Evolutionary conservation across 2,329 filamentous ascomycete species (phyloP).

Genomic region (Chrysoporthe puriensis): DNA sequence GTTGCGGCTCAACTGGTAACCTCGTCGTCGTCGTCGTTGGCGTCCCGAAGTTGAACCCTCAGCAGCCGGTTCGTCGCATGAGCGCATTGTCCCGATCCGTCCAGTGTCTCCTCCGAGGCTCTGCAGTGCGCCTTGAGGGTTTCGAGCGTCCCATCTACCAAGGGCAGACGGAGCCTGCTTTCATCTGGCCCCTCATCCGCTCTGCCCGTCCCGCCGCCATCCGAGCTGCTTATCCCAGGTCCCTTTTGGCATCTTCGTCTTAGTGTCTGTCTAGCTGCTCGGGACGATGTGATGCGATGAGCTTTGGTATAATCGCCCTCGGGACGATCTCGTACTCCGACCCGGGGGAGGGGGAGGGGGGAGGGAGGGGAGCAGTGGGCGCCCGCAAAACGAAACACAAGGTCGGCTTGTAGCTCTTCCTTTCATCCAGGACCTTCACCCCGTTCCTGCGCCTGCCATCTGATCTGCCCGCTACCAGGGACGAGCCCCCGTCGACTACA

Average conservation of each 20-base stretch:
- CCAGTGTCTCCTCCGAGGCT: too few relatives aligned
- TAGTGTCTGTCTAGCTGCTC: not conserved
- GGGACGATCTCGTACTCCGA: not conserved
- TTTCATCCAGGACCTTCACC: not conserved
- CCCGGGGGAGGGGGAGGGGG: not conserved
- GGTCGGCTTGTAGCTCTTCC: slow-evolving; percentile 1
- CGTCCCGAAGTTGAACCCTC: too few relatives aligned
- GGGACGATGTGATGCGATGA: not conserved
- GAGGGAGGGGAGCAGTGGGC: not conserved
- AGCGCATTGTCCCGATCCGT: too few relatives aligned
- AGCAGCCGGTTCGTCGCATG: too few relatives aligned
- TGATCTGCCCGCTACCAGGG: slow-evolving; percentile 20
- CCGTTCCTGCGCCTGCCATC: slow-evolving; percentile 20
- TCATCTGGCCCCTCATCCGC: not conserved
- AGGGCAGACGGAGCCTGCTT: too few relatives aligned
- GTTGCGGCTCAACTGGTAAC: not conserved
- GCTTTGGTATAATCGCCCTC: not conserved
- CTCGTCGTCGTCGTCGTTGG: not conserved
- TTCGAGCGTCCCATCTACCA: too few relatives aligned
- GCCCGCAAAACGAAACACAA: not conserved
- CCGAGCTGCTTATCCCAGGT: not conserved
- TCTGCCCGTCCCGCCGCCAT: not conserved
- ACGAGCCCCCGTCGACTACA: not conserved
- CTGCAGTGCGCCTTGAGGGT: too few relatives aligned
- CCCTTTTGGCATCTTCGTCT: not conserved